Conservation (phyloP, 2,329 filamentous ascomycete genomes). For the Botrytis cinerea region DNA sequence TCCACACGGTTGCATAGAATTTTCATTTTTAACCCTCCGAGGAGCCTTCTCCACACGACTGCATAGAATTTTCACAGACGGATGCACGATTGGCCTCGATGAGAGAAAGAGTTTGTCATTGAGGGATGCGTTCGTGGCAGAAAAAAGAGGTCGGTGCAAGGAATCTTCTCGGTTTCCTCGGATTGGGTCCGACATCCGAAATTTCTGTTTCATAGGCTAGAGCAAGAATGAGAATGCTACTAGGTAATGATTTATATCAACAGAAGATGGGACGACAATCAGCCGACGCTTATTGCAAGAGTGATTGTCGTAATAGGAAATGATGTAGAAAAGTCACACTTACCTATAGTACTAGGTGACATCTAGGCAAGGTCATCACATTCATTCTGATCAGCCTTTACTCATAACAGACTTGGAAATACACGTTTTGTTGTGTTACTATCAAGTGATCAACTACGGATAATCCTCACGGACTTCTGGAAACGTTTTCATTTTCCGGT, state of each 20-base stretch:
- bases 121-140: constrained; percentile 3
- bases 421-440: background rate
- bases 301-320: background rate
- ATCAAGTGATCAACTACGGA: background rate
- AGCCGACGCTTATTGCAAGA: background rate
- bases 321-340: background rate
- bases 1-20: background rate
- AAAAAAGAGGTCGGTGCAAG: background rate
- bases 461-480: background rate
- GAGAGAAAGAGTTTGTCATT: background rate
- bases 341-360: background rate
- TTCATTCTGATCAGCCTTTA: background rate
- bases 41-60: background rate
- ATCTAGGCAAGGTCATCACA: background rate
- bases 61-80: background rate
- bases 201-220: background rate
- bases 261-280: background rate
- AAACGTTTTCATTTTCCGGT: background rate
- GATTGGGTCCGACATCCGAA: background rate
- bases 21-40: background rate
- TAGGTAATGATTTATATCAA: background rate
- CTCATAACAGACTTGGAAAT: background rate
- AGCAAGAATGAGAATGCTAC: no score
- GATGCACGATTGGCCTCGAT: constrained; percentile 1
- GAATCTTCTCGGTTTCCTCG: background rate